Conservation (phyloP, 352 stramenopile genomes). For the Pythium dissimile region DNA sequence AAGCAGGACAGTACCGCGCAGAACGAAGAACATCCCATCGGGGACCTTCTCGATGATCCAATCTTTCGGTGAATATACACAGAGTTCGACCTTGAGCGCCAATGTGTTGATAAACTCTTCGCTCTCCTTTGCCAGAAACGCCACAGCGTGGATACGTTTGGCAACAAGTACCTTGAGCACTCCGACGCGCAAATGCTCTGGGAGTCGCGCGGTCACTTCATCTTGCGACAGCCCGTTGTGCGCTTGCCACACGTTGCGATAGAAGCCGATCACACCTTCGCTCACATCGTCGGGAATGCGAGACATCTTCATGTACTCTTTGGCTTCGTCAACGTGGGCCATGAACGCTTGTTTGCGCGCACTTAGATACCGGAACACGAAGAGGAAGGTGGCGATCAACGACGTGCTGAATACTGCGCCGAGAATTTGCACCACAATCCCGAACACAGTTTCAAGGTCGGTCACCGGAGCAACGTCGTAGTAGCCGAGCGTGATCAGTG, state of each 20-base stretch:
- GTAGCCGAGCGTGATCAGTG: constrained; percentile 54
- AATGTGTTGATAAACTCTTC: constrained; percentile 73
- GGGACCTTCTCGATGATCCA: constrained; percentile 69
- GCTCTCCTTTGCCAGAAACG: constrained; percentile 59
- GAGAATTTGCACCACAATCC: constrained; percentile 52
- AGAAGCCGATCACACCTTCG: constrained; percentile 52
- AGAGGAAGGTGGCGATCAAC: constrained; percentile 65
- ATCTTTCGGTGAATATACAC: constrained; percentile 60
- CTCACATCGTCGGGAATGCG: constrained; percentile 59
- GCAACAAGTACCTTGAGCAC: constrained; percentile 52
- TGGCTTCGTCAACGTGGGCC: constrained; percentile 60
- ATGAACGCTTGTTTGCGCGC: constrained; percentile 61
- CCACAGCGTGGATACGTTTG: constrained; percentile 56
- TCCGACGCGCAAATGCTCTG: constrained; percentile 53
- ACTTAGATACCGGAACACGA: constrained; percentile 65
- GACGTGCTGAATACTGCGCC: constrained; percentile 66
- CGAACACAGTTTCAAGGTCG: constrained; percentile 51
- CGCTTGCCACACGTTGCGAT: constrained; percentile 54
- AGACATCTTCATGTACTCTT: constrained; percentile 70
- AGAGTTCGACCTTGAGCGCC: constrained; percentile 41
- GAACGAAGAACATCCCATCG: constrained; percentile 65
- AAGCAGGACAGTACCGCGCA: constrained; percentile 49
- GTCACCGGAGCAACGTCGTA: constrained; percentile 57
- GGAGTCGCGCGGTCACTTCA: constrained; percentile 44
- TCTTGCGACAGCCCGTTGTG: constrained; percentile 46